Evolutionary conservation across 495 filamentous ascomycete species (phyloP).

Genomic region (Hypoxylon crocopeplum): DNA sequence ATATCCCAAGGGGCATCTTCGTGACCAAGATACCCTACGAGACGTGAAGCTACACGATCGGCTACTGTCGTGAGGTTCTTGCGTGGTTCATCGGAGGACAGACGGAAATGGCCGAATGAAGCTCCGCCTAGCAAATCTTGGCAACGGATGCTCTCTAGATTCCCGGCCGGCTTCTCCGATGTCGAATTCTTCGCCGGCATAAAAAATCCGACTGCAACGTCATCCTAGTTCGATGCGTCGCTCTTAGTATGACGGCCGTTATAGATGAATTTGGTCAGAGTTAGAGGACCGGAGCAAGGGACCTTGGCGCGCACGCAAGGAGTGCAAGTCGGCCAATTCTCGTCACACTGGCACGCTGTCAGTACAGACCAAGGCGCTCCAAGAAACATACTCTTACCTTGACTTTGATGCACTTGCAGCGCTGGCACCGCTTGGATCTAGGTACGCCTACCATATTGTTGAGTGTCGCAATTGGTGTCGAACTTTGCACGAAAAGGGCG

Average conservation of each 20-base stretch:
- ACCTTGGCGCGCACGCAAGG: constrained; percentile 22
- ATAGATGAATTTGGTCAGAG: constrained; percentile 25
- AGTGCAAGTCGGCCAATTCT: constrained; percentile 31
- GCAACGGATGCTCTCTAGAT: constrained; percentile 15
- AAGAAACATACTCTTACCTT: constrained; percentile 20
- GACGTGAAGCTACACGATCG: constrained; percentile 24
- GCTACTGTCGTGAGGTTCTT: constrained; percentile 18
- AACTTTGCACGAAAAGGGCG: constrained; percentile 11
- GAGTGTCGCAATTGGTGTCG: constrained; percentile 2
- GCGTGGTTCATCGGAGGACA: constrained; percentile 14
- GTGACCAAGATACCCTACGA: constrained; percentile 15
- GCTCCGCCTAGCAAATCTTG: constrained; percentile 14
- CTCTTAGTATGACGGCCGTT: background rate
- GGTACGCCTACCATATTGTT: constrained; percentile 25
- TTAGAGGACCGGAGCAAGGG: constrained; percentile 16
- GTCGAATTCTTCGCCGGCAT: background rate
- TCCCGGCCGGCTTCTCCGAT: background rate
- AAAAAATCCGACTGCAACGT: background rate
- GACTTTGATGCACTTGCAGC: constrained; percentile 30
- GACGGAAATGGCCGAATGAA: constrained; percentile 21
- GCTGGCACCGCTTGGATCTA: constrained; percentile 24
- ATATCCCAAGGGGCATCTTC: constrained; percentile 23
- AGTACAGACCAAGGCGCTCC: background rate
- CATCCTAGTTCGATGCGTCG: background rate
- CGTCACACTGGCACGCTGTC: constrained; percentile 17